Percentiles rank a stretch among this genome's conserved stretches.
phyloP scores from a whole-genome alignment of 495 filamentous ascomycete genomes.

The Friedmanniomyces simplex region DNA sequence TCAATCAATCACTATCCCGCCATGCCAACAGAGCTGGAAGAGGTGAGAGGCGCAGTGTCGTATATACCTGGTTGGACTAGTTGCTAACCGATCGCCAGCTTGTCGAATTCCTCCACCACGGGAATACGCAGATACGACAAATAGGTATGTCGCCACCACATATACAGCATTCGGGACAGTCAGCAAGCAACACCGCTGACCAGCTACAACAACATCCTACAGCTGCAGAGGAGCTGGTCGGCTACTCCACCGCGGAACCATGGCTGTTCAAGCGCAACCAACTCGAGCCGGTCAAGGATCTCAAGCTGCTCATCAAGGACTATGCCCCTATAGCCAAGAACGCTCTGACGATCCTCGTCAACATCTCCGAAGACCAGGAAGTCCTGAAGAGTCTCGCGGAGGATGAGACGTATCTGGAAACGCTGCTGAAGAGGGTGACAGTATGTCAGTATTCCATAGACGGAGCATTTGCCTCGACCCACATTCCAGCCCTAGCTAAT shows the following conservation, averaged over 20 bases:
- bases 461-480: conserved; percentile 24
- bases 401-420: conserved; percentile 74
- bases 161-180: conserved; percentile 14
- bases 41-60: conserved; percentile 39
- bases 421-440: conserved; percentile 57
- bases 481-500: background rate
- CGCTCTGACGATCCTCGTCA: conserved; percentile 87
- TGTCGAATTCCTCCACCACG: conserved; percentile 83
- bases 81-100: conserved; percentile 44
- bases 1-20: too few species aligned
- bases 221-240: conserved; percentile 78
- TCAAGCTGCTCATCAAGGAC: conserved; percentile 82
- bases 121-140: conserved; percentile 73
- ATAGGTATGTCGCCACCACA: conserved; percentile 43
- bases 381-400: conserved; percentile 59
- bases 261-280: conserved; percentile 73
- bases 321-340: conserved; percentile 81
- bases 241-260: conserved; percentile 68
- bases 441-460: conserved; percentile 44
- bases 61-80: background rate
- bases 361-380: conserved; percentile 69
- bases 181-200: too few species aligned
- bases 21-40: conserved; percentile 79
- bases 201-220: conserved; percentile 18
- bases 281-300: conserved; percentile 68